Percentiles rank a stretch among this genome's conserved stretches.
phyloP scores from a whole-genome alignment of 2,329 filamentous ascomycete species.

The Aureobasidium uvarum region DNA sequence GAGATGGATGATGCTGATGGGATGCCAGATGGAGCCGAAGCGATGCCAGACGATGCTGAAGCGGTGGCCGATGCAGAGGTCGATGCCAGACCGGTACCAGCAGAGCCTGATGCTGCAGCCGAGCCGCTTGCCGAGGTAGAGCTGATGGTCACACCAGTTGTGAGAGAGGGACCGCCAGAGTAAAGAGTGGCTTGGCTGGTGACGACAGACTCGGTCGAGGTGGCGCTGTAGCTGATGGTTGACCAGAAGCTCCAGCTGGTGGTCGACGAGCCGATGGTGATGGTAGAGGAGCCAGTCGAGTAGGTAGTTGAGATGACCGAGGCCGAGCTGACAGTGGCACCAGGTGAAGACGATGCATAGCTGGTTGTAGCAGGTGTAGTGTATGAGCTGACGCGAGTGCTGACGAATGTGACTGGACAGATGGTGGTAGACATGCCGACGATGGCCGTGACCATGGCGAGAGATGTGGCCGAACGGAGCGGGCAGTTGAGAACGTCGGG shows the following conservation, averaged over 20 bases:
- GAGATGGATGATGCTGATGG: not conserved
- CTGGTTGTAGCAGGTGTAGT: conserved; percentile 27
- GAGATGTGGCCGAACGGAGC: conserved; percentile 33
- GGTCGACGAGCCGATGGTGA: conserved; percentile 11
- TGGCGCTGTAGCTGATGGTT: conserved; percentile 17
- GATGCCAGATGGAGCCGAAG: conserved; percentile 6
- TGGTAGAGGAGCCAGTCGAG: conserved; percentile 21
- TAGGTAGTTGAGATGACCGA: conserved; percentile 23
- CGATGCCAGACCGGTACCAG: conserved; percentile 12
- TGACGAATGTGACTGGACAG: conserved; percentile 43
- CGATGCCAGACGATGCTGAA: conserved; percentile 17
- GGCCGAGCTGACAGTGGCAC: conserved; percentile 19
- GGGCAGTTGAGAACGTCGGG: conserved; percentile 43
- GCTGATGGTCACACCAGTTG: conserved; percentile 11
- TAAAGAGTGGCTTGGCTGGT: conserved; percentile 19
- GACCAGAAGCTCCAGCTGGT: conserved; percentile 17
- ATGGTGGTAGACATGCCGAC: conserved; percentile 46
- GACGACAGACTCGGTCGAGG: conserved; percentile 9
- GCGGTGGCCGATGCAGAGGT: conserved; percentile 9
- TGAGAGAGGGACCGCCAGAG: conserved; percentile 17
- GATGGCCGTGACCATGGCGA: conserved; percentile 42
- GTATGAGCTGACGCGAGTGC: conserved; percentile 24
- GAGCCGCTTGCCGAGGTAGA: not conserved
- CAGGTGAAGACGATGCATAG: conserved; percentile 18
- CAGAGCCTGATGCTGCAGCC: conserved; percentile 7